A percentile compares a stretch with the other conserved stretches of the same genome.
Conservation (phyloP, 495 filamentous ascomycete species). For the Delitschia confertaspora region DNA sequence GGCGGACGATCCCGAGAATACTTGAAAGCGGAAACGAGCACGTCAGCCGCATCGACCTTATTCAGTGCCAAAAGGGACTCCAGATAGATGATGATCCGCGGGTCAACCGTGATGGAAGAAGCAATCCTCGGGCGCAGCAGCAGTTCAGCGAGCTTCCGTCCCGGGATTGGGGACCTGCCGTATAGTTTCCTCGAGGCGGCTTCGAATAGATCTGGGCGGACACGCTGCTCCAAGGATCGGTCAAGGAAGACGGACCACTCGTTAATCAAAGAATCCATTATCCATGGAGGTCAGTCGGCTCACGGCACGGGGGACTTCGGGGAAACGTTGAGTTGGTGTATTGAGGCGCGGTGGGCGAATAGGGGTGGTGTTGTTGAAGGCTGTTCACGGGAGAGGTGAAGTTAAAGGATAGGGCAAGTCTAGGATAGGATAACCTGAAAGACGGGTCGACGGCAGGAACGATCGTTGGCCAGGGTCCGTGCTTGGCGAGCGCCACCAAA, state of each 20-base stretch:
- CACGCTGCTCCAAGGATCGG: constrained; percentile 39
- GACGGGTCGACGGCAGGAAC: no score
- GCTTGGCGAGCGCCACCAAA: constrained; percentile 8
- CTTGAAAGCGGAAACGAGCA: constrained; percentile 51
- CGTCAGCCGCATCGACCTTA: constrained; percentile 45
- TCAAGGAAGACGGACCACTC: constrained; percentile 44
- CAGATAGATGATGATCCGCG: constrained; percentile 54
- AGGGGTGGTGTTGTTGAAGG: constrained; percentile 1
- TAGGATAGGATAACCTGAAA: no score
- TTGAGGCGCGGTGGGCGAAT: constrained; percentile 19
- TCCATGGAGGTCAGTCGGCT: constrained; percentile 11
- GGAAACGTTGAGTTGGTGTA: constrained; percentile 3
- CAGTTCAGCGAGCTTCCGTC: constrained; percentile 47
- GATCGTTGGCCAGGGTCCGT: constrained; percentile 7
- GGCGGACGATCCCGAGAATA: constrained; percentile 45
- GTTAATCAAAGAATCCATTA: constrained; percentile 23
- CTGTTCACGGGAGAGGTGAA: no score
- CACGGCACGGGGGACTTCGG: constrained; percentile 8
- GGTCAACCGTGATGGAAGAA: constrained; percentile 50
- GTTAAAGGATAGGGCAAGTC: no score
- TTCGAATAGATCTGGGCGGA: constrained; percentile 42
- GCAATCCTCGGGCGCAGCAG: constrained; percentile 46
- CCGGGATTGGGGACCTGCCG: constrained; percentile 39
- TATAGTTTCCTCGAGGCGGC: constrained; percentile 33
- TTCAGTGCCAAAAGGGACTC: constrained; percentile 49